Conservation (phyloP, 1,284 basidiomycete genomes). For the Caloboletus firmus region DNA sequence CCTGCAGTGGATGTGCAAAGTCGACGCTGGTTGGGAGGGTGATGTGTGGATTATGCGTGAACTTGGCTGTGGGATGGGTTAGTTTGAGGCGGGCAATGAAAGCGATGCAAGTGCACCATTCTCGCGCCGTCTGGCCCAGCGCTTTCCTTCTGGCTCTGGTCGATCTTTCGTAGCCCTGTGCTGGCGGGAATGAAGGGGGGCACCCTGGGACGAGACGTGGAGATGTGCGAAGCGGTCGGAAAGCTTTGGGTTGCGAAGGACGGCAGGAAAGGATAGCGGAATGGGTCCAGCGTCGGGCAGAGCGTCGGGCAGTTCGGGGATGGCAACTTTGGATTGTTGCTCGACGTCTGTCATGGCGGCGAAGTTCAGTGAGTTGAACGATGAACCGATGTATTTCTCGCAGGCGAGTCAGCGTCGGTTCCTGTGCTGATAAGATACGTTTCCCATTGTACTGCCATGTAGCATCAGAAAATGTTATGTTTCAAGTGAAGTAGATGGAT, state of each 20-base stretch:
- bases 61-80: slow-evolving; percentile 49
- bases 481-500: no score
- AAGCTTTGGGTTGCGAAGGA: slow-evolving; percentile 59
- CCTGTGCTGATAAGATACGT: background rate
- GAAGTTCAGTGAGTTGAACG: background rate
- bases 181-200: background rate
- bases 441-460: no score
- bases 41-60: slow-evolving; percentile 70
- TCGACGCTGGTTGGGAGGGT: slow-evolving; percentile 59
- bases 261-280: slow-evolving; percentile 67
- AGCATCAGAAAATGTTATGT: no score
- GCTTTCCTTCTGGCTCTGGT: slow-evolving; percentile 71
- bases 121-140: slow-evolving; percentile 71
- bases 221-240: slow-evolving; percentile 54
- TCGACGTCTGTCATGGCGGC: slow-evolving; percentile 12
- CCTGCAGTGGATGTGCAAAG: slow-evolving; percentile 46
- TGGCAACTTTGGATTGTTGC: background rate
- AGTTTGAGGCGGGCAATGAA: background rate
- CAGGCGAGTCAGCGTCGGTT: background rate
- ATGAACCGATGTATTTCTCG: background rate
- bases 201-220: slow-evolving; percentile 16
- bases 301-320: slow-evolving; percentile 1
- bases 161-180: slow-evolving; percentile 40
- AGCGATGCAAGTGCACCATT: slow-evolving; percentile 52
- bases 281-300: slow-evolving; percentile 35